These are phyloP conservation scores for Heliamphora exappendiculata DNA, from an alignment of 148 eudicot genomes.

Conservation along the genomic window DNA sequence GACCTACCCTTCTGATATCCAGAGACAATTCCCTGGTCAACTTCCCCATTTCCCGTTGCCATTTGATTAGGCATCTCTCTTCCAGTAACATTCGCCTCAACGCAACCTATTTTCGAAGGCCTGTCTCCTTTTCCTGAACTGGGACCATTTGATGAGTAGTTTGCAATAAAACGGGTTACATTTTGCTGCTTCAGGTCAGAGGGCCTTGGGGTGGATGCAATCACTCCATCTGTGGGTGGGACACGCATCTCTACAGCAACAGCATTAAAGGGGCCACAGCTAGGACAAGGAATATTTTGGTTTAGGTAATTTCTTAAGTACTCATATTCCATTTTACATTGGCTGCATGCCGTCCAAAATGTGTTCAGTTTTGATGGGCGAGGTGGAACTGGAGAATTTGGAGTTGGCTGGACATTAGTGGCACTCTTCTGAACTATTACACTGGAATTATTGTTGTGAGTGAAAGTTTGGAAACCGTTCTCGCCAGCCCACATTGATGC, in stretches of 20 bases:
- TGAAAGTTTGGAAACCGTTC: slow-evolving; percentile 22
- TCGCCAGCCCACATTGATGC: slow-evolving; percentile 17
- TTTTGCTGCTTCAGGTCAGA: slow-evolving; percentile 10
- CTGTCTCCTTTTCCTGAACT: not conserved
- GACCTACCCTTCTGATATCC: not conserved
- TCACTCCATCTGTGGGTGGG: slow-evolving; percentile 22
- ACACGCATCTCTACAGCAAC: slow-evolving; percentile 37
- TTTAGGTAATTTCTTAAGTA: slow-evolving; percentile 42
- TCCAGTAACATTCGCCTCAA: not conserved
- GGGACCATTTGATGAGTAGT: not conserved
- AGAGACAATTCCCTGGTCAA: not conserved
- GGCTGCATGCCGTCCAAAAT: slow-evolving; percentile 60
- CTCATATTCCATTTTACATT: slow-evolving; percentile 50
- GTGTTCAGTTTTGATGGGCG: slow-evolving; percentile 23
- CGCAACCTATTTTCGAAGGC: not conserved
- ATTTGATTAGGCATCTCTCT: slow-evolving; percentile 13
- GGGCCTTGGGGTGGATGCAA: slow-evolving; percentile 4
- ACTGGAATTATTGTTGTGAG: slow-evolving; percentile 15
- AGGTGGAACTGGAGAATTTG: slow-evolving; percentile 24
- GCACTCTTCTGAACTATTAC: slow-evolving; percentile 18
- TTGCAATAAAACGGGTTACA: not conserved
- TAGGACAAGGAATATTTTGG: slow-evolving; percentile 46
- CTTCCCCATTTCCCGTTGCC: not conserved
- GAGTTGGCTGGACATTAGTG: slow-evolving; percentile 21
- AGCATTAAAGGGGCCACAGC: slow-evolving; percentile 50